Base-by-base conservation (phyloP, 352 stramenopile species). In the Globisporangium middletonii region DNA sequence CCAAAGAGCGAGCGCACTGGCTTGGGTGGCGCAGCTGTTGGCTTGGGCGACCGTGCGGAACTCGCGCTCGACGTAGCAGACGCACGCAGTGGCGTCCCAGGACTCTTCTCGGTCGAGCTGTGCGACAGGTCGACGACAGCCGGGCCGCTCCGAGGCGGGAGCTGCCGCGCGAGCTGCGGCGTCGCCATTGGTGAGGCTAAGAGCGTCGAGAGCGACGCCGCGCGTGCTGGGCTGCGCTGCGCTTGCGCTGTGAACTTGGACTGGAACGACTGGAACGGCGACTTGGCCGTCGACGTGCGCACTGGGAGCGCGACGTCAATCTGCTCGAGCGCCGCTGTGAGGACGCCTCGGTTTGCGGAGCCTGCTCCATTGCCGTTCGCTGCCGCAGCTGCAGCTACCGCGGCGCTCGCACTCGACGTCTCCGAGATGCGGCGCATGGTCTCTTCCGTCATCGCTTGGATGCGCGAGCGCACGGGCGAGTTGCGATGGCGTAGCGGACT, bases 211-310 rank as follows among this genome's bases (percentile, higher is more conserved):
- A 62, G 28, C 13, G 55, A 38, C 42, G 53, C 33, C 26, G 55
- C 42, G 49, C 67, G 44, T 50, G 27, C 50, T 30, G 52, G 59
- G 43, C 50, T 70, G 23, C 48, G 63, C 5, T 54, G 59, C 28
- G 19, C n/a, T 4, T 55, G 52, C 16, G 23, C 45, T 0, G 44
- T 59, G 33, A 88, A 69, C 59, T 92, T 92, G 50, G 75, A 82
- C 56, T 90, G 82, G 57, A 92, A 88, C 23, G 82, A 92, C 60
- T 88, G 75, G 60, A 90, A 92, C 11, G 82, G 82, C 2, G 82
- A 90, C 55, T 89, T 90, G 3, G 77, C 60, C 2, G 71, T 57
- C n/a, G 65, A 33, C 44, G 67, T 71, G 0, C 60, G 50, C 30
- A 66, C 41, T 55, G 65, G 65, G 42, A 59, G 73, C n/a, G 59